These are phyloP conservation scores for Marasmius tenuissimus DNA, from an alignment of 1,284 basidiomycete species.

Conservation along the genomic window DNA sequence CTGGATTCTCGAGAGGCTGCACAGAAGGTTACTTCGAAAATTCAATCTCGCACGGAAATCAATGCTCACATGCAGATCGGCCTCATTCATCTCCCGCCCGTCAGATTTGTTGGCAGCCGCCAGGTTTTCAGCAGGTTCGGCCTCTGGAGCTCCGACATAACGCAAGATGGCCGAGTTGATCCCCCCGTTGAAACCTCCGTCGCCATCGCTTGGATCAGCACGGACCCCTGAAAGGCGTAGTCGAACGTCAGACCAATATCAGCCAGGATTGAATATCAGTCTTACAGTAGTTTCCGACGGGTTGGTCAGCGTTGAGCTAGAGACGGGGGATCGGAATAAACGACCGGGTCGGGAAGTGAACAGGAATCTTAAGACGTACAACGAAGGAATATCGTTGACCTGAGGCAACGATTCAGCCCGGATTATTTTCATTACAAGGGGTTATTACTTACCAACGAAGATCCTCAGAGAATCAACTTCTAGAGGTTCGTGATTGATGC, in stretches of 20 bases:
- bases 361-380: slow-evolving; percentile 2
- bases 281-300: slow-evolving; percentile 19
- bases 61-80: not conserved
- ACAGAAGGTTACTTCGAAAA: not conserved
- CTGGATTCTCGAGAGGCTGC: slow-evolving; percentile 10
- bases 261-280: slow-evolving; percentile 18
- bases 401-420: too few species aligned
- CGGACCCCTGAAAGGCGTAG: slow-evolving; percentile 17
- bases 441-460: too few species aligned
- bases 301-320: slow-evolving; percentile 24
- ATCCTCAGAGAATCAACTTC: slow-evolving; percentile 38
- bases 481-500: slow-evolving; percentile 38
- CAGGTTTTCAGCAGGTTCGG: slow-evolving; percentile 29
- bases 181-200: slow-evolving; percentile 18
- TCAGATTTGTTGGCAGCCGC: not conserved
- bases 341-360: slow-evolving; percentile 28
- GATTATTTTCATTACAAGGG: too few species aligned
- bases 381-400: slow-evolving; percentile 44
- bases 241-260: not conserved
- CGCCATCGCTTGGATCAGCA: slow-evolving; percentile 19
- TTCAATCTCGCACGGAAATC: not conserved
- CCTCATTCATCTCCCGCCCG: slow-evolving; percentile 4
- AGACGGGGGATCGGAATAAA: not conserved
- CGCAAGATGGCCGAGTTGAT: slow-evolving; percentile 30
- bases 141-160: slow-evolving; percentile 24